Conservation (phyloP, 495 filamentous ascomycete genomes). For the Amniculicola lignicola region DNA sequence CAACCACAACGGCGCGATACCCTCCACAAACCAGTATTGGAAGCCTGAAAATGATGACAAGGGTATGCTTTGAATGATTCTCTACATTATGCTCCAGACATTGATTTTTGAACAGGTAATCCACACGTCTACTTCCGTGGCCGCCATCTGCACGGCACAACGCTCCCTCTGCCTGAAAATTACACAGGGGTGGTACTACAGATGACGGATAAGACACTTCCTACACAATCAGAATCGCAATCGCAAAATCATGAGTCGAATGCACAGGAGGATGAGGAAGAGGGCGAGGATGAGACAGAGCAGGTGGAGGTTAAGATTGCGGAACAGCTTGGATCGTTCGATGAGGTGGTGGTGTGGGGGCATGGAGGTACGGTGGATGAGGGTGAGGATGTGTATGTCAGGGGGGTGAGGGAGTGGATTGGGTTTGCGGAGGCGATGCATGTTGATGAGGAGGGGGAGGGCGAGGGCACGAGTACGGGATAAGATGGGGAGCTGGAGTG, state of each 20-base stretch:
- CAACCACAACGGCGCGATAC: conserved; percentile 70
- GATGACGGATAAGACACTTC: conserved; percentile 27
- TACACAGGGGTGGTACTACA: conserved; percentile 49
- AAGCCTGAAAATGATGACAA: conserved; percentile 45
- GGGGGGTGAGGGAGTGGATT: conserved; percentile 80
- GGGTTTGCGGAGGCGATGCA: conserved; percentile 63
- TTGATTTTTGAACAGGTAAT: conserved; percentile 36
- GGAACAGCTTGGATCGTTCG: conserved; percentile 66
- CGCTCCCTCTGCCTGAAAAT: conserved; percentile 65
- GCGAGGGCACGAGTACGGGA: too few species aligned
- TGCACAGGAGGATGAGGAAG: conserved; percentile 36
- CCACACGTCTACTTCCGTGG: conserved; percentile 75
- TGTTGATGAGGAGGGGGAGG: conserved; percentile 10
- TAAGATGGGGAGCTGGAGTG: too few species aligned
- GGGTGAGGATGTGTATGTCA: conserved; percentile 54
- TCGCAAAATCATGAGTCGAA: conserved; percentile 6
- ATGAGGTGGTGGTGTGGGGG: conserved; percentile 76
- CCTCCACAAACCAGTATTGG: conserved; percentile 71
- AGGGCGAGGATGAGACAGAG: conserved; percentile 49
- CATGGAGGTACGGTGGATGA: conserved; percentile 51
- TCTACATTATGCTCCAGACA: conserved; percentile 28
- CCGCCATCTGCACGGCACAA: conserved; percentile 69
- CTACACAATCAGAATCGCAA: too few species aligned
- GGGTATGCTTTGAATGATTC: conserved; percentile 8
- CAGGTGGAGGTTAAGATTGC: conserved; percentile 55